Conservation (phyloP, 1,139 yeast species). For the Debaryomyces nepalensis region DNA sequence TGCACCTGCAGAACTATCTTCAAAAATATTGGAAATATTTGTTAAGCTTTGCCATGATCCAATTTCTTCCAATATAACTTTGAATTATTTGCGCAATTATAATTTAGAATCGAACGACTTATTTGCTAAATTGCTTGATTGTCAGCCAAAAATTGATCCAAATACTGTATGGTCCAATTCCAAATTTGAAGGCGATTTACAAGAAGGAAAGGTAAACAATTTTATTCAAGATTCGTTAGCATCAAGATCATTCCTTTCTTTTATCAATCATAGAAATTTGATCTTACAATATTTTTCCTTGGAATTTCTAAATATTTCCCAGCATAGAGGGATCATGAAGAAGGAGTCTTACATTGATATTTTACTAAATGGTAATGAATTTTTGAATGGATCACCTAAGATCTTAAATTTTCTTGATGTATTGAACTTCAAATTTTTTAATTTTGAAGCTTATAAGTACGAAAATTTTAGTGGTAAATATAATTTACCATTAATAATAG, state of each 20-base stretch:
- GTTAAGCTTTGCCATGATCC: conserved; percentile 62
- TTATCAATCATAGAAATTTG: conserved; percentile 64
- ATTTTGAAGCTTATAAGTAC: conserved; percentile 42
- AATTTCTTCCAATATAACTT: conserved; percentile 54
- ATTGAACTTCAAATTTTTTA: conserved; percentile 56
- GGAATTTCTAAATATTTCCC: conserved; percentile 68
- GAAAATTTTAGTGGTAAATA: conserved; percentile 45
- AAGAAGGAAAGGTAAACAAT: conserved; percentile 27
- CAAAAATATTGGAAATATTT: conserved; percentile 62
- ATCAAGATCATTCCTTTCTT: conserved; percentile 61
- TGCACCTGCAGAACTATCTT: conserved; percentile 60
- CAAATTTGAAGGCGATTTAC: conserved; percentile 47
- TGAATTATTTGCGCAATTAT: conserved; percentile 51
- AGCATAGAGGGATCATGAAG: conserved; percentile 55
- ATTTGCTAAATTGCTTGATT: conserved; percentile 54
- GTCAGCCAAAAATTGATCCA: conserved; percentile 58
- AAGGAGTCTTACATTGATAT: conserved; percentile 57
- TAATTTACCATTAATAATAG: conserved; percentile 34
- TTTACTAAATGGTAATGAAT: conserved; percentile 54
- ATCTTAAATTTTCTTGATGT: conserved; percentile 72
- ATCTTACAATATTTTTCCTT: conserved; percentile 71
- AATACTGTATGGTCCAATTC: conserved; percentile 57
- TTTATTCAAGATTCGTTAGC: conserved; percentile 42
- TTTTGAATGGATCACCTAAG: conserved; percentile 60
- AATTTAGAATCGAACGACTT: conserved; percentile 41